Evolutionary conservation across 2,329 filamentous ascomycete genomes (phyloP), one percentile per base, ranked within the genome.

Genomic region (Botryotinia calthae): DNA sequence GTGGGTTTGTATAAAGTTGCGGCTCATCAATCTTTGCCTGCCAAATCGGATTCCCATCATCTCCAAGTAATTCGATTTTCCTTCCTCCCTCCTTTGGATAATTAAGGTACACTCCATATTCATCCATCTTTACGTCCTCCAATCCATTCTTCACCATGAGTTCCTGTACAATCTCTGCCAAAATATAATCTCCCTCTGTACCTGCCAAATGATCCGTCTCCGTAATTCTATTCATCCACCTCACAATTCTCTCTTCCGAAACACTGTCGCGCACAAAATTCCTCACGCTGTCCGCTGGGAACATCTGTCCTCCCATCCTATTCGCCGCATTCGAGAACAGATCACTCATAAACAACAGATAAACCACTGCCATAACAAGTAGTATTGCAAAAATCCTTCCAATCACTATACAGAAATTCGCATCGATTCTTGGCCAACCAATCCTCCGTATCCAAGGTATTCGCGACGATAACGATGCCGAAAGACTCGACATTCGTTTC

Each of bases 21-120:
- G 92, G 87, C 84, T 98, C 96, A 79, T 99, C 95, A 68, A 99
- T 84, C 75, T 87, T 87, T 20, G 95, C 96, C 72, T 90, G 88
- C 95, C 95, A 98, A 25, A 83, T 84, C 51, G 90, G 84, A 74
- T 89, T 83, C 2, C 86, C 90, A 70, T 90, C 88, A 0, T 87
- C 87, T 51, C 91, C 90, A 75, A 97, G 84, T 68, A 99, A 93
- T 75, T 95, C 90, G 56, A 99, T 91, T 73, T 90, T 88, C 67
- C 96, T 87, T 20, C 95, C 96, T 74, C 89, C 91, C 42, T 87
- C 84, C 75, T 86, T 91, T 0, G 96, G 94, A 81, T 97, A 99
- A 82, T 98, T 98, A 79, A 98, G 84, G 81, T 98, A 98, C 25
- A 97, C 95, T 78, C 91, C 87, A 81, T 93, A 97, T 80, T 94